Evolutionary conservation across 441 rosid species (phyloP).

Genomic region (Eutrema salsugineum): DNA sequence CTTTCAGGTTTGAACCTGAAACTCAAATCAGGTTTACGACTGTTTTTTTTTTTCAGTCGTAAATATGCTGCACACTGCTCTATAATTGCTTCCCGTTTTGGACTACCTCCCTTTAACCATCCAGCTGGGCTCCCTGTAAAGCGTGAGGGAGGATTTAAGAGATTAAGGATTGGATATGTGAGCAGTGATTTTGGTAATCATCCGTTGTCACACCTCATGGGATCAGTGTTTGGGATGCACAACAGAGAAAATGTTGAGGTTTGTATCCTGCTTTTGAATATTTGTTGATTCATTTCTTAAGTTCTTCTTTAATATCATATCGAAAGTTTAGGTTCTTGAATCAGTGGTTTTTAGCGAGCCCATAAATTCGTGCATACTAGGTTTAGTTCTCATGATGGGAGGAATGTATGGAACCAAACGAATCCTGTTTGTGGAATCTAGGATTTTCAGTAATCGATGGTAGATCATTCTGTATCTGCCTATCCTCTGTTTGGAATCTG

Average conservation of each 20-base stretch:
- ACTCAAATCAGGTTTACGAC: no score
- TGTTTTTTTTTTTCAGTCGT: constrained; percentile 50
- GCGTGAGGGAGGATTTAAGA: constrained; percentile 61
- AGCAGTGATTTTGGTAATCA: constrained; percentile 99
- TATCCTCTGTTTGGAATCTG: not conserved
- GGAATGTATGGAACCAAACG: not conserved
- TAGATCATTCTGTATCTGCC: constrained; percentile 4
- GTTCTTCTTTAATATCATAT: not conserved
- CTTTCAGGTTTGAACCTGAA: no score
- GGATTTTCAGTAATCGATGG: not conserved
- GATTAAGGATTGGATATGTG: constrained; percentile 90
- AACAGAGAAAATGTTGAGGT: constrained; percentile 88
- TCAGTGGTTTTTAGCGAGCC: not conserved
- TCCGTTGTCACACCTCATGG: constrained; percentile 99
- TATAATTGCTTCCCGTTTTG: constrained; percentile 84
- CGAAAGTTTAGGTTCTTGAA: not conserved
- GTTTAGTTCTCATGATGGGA: not conserved
- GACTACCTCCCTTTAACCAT: constrained; percentile 70
- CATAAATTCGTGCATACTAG: not conserved
- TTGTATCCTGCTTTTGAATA: constrained; percentile 13
- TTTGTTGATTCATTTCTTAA: not conserved
- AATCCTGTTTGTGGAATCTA: not conserved
- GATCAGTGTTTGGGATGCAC: constrained; percentile 99
- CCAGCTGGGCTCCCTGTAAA: constrained; percentile 67
- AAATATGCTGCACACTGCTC: constrained; percentile 98